phyloP scores from a whole-genome alignment of 805 yeast genomes.

The Priceomyces melissophilus region DNA sequence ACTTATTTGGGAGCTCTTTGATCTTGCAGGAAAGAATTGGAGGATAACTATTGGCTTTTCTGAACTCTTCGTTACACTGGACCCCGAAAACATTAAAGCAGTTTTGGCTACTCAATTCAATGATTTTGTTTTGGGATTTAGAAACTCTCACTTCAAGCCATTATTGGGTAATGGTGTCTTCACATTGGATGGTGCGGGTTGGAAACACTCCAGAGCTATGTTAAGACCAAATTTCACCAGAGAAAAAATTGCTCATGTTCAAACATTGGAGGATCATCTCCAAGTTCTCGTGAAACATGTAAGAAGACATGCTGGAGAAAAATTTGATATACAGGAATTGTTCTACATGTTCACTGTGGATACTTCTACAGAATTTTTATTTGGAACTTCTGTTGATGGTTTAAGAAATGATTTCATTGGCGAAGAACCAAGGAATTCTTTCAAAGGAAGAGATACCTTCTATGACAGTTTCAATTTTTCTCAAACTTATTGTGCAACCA shows the following conservation, averaged over 20 bases:
- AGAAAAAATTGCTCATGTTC: slow-evolving; percentile 41
- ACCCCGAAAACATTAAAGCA: slow-evolving; percentile 41
- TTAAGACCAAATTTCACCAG: slow-evolving; percentile 43
- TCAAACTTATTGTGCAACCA: slow-evolving; percentile 27
- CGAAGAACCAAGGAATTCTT: slow-evolving; percentile 7
- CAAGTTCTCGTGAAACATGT: slow-evolving; percentile 33
- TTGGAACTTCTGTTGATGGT: slow-evolving; percentile 36
- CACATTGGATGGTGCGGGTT: slow-evolving; percentile 40
- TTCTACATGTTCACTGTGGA: slow-evolving; percentile 40
- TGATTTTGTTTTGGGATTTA: slow-evolving; percentile 37
- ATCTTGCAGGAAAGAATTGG: slow-evolving; percentile 2
- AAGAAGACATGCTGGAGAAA: slow-evolving; percentile 19
- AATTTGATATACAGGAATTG: slow-evolving; percentile 36
- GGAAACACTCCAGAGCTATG: slow-evolving; percentile 44
- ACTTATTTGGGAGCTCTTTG: slow-evolving; percentile 5
- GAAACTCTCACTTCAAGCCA: slow-evolving; percentile 36
- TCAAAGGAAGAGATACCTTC: slow-evolving; percentile 32
- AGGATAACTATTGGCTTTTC: slow-evolving; percentile 5
- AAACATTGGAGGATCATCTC: slow-evolving; percentile 37
- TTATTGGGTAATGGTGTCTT: slow-evolving; percentile 43
- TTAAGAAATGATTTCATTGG: slow-evolving; percentile 27
- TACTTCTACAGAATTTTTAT: slow-evolving; percentile 40
- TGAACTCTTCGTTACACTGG: slow-evolving; percentile 7
- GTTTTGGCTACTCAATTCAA: slow-evolving; percentile 40
- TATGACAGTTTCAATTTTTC: slow-evolving; percentile 33